These are phyloP conservation scores for Lachancea cidri DNA, from an alignment of 805 yeast genomes.

Conservation along the genomic window DNA sequence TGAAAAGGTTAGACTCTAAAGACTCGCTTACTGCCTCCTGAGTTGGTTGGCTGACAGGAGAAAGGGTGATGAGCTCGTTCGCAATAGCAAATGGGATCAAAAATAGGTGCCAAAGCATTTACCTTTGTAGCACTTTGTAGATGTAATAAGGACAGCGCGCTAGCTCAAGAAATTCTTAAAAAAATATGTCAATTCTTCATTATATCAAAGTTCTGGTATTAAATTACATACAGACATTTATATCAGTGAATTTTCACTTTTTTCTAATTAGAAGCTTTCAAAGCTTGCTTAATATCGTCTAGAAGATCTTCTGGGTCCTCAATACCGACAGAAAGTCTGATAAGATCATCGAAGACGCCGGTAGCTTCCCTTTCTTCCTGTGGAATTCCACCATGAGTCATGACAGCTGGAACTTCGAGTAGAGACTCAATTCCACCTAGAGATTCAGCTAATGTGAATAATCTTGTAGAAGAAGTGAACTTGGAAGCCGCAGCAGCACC, in stretches of 20 bases:
- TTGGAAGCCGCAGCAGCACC: constrained; percentile 71
- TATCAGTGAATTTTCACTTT: background rate
- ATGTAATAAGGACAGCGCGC: too few species aligned
- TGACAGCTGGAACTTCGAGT: constrained; percentile 81
- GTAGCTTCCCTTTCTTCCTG: constrained; percentile 67
- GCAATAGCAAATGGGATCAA: constrained; percentile 2
- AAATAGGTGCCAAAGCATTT: constrained; percentile 6
- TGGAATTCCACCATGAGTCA: constrained; percentile 93
- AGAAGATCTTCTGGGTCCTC: constrained; percentile 78
- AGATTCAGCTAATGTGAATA: constrained; percentile 84
- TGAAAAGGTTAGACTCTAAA: constrained; percentile 11
- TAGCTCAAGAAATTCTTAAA: background rate
- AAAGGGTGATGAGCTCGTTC: constrained; percentile 6
- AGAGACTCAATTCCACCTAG: constrained; percentile 86
- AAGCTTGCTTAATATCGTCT: constrained; percentile 66
- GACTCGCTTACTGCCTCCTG: background rate
- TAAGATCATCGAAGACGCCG: constrained; percentile 77
- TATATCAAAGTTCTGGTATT: background rate
- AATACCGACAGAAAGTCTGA: constrained; percentile 81
- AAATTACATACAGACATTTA: background rate
- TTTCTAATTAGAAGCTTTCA: background rate
- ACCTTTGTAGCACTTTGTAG: too few species aligned
- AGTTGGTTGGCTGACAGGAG: background rate
- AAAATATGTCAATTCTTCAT: background rate
- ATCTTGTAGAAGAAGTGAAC: constrained; percentile 67